Base-by-base conservation (phyloP, 805 yeast genomes). In the Candida oleophila region DNA sequence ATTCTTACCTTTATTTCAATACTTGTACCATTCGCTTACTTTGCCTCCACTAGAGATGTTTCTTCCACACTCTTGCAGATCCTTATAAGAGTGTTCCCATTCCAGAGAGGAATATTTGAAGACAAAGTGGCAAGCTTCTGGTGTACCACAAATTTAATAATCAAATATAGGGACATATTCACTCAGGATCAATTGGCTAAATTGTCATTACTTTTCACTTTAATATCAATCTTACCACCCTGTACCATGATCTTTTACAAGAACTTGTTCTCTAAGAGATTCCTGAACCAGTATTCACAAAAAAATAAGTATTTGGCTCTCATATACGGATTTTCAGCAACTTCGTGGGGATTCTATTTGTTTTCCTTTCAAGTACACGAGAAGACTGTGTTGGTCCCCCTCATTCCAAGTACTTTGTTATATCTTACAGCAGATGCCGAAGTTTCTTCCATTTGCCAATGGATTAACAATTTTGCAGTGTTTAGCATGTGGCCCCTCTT, bases 311-410 rank as follows among this genome's bases (percentile, higher is more conserved):
- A 43, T 8, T 46, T 51, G 12, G 54, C 57, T 4, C 59, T 70
- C 25, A 55, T 71, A 0, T 89, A 90, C 81, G 89, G 91, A 1
- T 77, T 94, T 43, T 81, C 90, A 1, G 83, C 89, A 0, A 82
- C 92, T 48, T 82, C 99, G 0, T 78, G 94, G 83, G 85, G 95
- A 0, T 94, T 94, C 60, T 94, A 76, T 63, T 71, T 94, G 44
- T 94, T 94, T 62, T 85, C 96, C 28, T 94, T 89, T 72, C 98
- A 92, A 63, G 98, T 94, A 3, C 99, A 94, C 62, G 98, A 94
- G 66, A 94, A 94, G 67, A 80, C 94, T 0, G 91, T 94, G 14
- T 68, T 94, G 48, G 78, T 94, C 2, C 98, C 99, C 0, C 73
- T 94, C 53, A 61, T 94, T 55, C 98, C 98, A 3, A 80, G 89